These are phyloP conservation scores for Phytomonas serpens DNA, from an alignment of 208 protist genomes.

Conservation along the genomic window DNA sequence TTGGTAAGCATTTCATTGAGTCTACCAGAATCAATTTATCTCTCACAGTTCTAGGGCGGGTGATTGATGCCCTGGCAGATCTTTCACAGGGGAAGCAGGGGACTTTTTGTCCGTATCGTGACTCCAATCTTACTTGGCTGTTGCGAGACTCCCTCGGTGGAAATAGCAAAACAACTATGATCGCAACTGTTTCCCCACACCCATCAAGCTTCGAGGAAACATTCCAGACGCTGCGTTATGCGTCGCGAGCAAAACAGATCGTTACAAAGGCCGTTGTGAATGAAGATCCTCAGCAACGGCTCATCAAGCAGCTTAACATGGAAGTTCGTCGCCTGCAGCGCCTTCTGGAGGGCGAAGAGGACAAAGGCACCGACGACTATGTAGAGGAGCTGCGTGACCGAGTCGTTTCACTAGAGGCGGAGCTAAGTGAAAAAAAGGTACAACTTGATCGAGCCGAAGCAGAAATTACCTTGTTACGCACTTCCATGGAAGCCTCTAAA, in stretches of 20 bases:
- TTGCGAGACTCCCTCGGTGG: constrained; percentile 79
- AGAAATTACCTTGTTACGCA: constrained; percentile 24
- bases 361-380: constrained; percentile 30
- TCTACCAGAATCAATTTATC: constrained; percentile 90
- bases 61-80: constrained; percentile 60
- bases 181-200: constrained; percentile 77
- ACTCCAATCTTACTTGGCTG: constrained; percentile 87
- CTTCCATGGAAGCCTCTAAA: background rate
- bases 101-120: constrained; percentile 77
- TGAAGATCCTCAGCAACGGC: constrained; percentile 83
- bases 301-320: constrained; percentile 55
- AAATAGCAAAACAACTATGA: constrained; percentile 60
- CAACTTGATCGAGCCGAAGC: constrained; percentile 29
- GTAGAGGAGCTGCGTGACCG: constrained; percentile 46
- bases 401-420: constrained; percentile 23
- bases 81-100: background rate
- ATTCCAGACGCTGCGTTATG: constrained; percentile 79
- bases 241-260: constrained; percentile 22
- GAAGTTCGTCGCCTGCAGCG: constrained; percentile 63
- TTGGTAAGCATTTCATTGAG: constrained; percentile 68
- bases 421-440: constrained; percentile 25
- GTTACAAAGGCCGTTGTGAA: background rate
- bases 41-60: constrained; percentile 82
- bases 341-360: constrained; percentile 32
- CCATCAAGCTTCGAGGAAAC: constrained; percentile 46